Conservation (phyloP, 495 filamentous ascomycete genomes). For the Trichoderma virens region DNA sequence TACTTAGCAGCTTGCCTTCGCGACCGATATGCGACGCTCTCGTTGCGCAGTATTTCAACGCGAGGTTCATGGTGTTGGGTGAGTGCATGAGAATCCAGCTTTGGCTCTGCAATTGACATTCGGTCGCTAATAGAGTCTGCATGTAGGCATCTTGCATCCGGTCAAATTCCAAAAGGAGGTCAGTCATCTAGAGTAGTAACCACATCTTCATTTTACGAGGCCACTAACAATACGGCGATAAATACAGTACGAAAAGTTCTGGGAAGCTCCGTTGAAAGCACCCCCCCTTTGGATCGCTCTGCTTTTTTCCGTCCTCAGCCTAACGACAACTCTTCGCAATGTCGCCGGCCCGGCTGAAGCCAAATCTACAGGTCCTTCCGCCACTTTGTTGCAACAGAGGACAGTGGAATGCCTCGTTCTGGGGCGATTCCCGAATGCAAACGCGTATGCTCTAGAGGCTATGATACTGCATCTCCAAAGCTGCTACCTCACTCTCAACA, state of each 20-base stretch:
- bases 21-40: slow-evolving; percentile 23
- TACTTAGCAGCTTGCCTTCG: slow-evolving; percentile 19
- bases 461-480: slow-evolving; percentile 34
- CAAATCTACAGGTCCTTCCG: neutral
- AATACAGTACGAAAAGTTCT: slow-evolving; percentile 39
- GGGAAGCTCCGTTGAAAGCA: slow-evolving; percentile 29
- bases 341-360: slow-evolving; percentile 11
- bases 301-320: slow-evolving; percentile 30
- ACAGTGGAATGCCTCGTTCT: slow-evolving; percentile 33
- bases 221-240: neutral
- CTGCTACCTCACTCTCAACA: slow-evolving; percentile 26
- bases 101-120: neutral
- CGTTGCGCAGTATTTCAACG: slow-evolving; percentile 32
- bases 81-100: neutral
- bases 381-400: slow-evolving; percentile 15
- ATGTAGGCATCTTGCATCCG: neutral
- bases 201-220: no score
- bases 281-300: slow-evolving; percentile 35
- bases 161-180: slow-evolving; percentile 21
- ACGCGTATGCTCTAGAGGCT: slow-evolving; percentile 39
- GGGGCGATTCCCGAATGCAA: slow-evolving; percentile 34
- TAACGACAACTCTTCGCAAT: slow-evolving; percentile 22
- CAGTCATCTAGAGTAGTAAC: neutral
- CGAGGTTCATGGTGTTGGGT: slow-evolving; percentile 18
- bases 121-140: neutral